Base-by-base conservation (phyloP, 2,329 filamentous ascomycete species). In the Cytospora piceicola region DNA sequence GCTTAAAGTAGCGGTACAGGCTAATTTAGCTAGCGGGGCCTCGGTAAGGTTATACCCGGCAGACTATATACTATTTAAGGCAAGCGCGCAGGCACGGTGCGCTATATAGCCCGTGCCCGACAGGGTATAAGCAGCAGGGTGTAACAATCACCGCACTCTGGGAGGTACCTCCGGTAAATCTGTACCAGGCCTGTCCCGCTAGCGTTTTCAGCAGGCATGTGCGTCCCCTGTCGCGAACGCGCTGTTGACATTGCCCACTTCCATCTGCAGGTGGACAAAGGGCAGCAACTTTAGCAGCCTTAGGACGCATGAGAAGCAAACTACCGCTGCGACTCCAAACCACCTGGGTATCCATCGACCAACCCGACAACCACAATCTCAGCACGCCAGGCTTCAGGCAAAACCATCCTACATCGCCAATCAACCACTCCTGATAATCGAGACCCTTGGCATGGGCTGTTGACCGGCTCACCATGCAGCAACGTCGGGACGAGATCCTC, bases 401-500 rank as follows among this genome's bases (percentile, higher is more conserved):
- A 39, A 46, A 36, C 22, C 22, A 51, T 24, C 5, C 22, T 20
- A 29, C 39, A 24, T 34, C 20, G 46, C 17, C 24, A 20, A 27
- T 17, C 39, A 11, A 27, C 22, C 29, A 24, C 49, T 51, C 30
- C 20, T 58, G 61, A 57, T 11, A 32, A 39, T 22, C 20, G 42
- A 52, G 65, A 24, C 39, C 77, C 78, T 76, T 78, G 81, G 76
- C 65, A 85, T 85, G 83, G 80, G 81, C 78, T 56, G 52, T 74
- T 77, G 73, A 75, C 72, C 73, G 76, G 72, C 59, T 68, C 77
- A 80, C 74, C 71, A 90, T 90, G 83, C 88, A 90, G 80, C 90
- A 94, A 84, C 90, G 94, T 73, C 91, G 93, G 82, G 93, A 97
- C 83, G 95, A 99, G 83, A 97, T 99, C 72, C 83, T 95, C 73